A percentile compares a stretch with the other conserved stretches of the same genome.
Evolutionary conservation across 2,329 filamentous ascomycete species (phyloP).

Genomic region (Aureobasidium zeae): DNA sequence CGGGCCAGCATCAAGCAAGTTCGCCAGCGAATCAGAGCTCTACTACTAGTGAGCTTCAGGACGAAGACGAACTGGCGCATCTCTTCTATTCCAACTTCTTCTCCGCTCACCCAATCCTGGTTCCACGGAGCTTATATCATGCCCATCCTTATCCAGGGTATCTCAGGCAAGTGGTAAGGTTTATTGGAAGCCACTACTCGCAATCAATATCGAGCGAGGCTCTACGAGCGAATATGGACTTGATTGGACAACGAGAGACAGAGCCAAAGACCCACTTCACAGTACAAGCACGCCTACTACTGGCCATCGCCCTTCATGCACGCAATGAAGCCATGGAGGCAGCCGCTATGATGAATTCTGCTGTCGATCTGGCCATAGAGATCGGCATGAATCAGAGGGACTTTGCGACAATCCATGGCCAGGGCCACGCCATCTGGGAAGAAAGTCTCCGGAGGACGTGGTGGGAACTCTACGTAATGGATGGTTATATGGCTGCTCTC

Average conservation of each 20-base stretch:
- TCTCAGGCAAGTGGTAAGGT: constrained; percentile 47
- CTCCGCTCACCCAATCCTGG: constrained; percentile 47
- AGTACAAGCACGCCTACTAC: constrained; percentile 68
- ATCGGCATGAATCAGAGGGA: constrained; percentile 63
- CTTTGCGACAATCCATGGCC: constrained; percentile 56
- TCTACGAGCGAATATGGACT: constrained; percentile 36
- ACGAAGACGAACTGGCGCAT: constrained; percentile 38
- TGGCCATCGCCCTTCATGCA: constrained; percentile 70
- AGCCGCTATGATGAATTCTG: constrained; percentile 55
- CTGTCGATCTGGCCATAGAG: constrained; percentile 63
- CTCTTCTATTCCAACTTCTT: constrained; percentile 50
- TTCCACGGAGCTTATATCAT: constrained; percentile 38
- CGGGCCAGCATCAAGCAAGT: constrained; percentile 23
- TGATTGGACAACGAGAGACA: constrained; percentile 34
- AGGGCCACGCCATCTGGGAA: constrained; percentile 58
- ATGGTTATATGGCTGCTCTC: constrained; percentile 75
- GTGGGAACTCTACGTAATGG: constrained; percentile 79
- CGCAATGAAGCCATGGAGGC: constrained; percentile 62
- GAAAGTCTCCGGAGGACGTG: constrained; percentile 83
- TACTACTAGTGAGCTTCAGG: constrained; percentile 17
- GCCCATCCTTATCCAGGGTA: constrained; percentile 36
- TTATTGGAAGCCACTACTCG: constrained; percentile 48
- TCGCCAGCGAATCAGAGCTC: constrained; percentile 1
- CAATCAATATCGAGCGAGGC: constrained; percentile 36
- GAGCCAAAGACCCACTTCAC: constrained; percentile 38